Evolutionary conservation across 768 basidiomycete species (phyloP), one percentile per base, ranked within the genome.

Genomic region (Coprinopsis sp.): DNA sequence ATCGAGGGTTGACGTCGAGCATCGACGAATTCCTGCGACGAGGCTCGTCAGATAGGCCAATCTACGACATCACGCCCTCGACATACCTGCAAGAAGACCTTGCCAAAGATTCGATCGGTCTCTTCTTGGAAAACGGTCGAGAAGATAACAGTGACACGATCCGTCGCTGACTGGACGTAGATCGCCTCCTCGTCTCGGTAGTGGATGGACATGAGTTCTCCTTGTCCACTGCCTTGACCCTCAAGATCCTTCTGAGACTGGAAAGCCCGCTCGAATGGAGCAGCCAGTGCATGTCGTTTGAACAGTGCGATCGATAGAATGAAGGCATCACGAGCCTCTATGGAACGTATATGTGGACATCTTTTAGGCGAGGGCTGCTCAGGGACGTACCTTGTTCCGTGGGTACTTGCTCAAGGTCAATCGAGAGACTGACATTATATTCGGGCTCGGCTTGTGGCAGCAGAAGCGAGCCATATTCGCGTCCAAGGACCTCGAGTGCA

Each of bases 111-210:
- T 44, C 93, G 80, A 65, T 99, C 96, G 1, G 95, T 96, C 65
- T 99, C 96, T 58, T 98, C 96, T 54, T 85, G 78, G 72, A 99
- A 99, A 40, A 96, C 77, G 16, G 96, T 99, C 3, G 90, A 93
- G 69, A 99, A 98, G 60, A 97, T 89, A 48, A 97, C 91, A 1
- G 96, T 98, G 42, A 99, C 95, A 51, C 96, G 87, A 73, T 99
- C 96, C 37, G 82, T 78, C 33, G 89, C 83, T 2, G 96, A 91
- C 59, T 90, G 90, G 33, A 99, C 78, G 61, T 92, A 98, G 64
- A 99, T 94, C 16, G 91, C 94, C 66, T 99, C 96, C 57, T 97
- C 91, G 56, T 92, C 93, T 37, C 96, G 84, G 66, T 98, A 98
- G 63, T 91, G 88, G 46, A 99, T 77, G 53, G 83, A 74, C 88